These are phyloP conservation scores for Sungouiozyma intestinalis DNA, from an alignment of 805 yeast species.

Conservation along the genomic window DNA sequence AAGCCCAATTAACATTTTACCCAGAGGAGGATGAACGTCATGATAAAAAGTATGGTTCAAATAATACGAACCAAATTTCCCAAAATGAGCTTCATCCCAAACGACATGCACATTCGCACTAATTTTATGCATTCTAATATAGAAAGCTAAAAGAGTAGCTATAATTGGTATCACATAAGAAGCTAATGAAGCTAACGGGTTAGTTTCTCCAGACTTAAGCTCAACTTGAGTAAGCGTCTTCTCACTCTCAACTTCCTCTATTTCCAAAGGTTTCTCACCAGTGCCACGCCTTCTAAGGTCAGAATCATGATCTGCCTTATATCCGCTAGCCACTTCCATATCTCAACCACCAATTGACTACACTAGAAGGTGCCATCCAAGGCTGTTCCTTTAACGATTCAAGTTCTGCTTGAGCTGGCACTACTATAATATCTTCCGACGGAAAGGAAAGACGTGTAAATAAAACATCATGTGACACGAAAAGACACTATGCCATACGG, in stretches of 20 bases:
- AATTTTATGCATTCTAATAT: constrained; percentile 50
- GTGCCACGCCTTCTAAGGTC: not conserved
- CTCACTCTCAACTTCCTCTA: not conserved
- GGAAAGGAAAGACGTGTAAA: too few relatives aligned
- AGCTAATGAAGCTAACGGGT: constrained; percentile 17
- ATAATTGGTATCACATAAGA: constrained; percentile 34
- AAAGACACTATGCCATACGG: too few relatives aligned
- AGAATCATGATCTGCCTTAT: not conserved
- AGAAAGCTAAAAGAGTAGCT: constrained; percentile 38
- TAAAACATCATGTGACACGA: too few relatives aligned
- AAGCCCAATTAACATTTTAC: constrained; percentile 68
- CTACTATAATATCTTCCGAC: too few relatives aligned
- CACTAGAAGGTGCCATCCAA: too few relatives aligned
- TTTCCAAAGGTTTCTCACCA: not conserved
- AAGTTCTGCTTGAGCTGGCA: too few relatives aligned
- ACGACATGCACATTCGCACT: constrained; percentile 50
- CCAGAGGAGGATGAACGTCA: constrained; percentile 84
- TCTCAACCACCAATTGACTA: too few relatives aligned
- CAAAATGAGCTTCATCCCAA: constrained; percentile 91
- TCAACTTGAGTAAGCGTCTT: not conserved
- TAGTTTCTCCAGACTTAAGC: constrained; percentile 1
- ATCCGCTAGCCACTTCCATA: not conserved
- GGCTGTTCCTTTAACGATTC: too few relatives aligned
- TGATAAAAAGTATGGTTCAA: constrained; percentile 70
- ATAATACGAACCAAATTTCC: constrained; percentile 75